Evolutionary conservation across 2,329 filamentous ascomycete species (phyloP), one percentile per base, ranked within the genome.

Genomic region (Mycosphaerella arachidis): DNA sequence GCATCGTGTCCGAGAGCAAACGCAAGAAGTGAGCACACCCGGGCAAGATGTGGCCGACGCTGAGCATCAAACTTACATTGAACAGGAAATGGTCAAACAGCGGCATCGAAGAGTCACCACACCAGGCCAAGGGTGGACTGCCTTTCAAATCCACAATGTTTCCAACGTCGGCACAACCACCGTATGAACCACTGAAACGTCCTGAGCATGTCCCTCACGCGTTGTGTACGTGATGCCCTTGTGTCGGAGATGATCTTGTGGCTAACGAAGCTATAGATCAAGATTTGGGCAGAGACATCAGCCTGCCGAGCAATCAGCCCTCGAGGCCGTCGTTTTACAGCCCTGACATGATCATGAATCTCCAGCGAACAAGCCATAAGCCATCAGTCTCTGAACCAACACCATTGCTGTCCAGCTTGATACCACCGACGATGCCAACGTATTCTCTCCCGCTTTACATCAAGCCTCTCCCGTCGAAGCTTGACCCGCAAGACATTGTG

Each of bases 401-500:
- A 45, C 64, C 66, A 33, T 54, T 69, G 30, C 59, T 68, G n/a
- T 60, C 66, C 33, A 68, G 55, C 45, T 56, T 70, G 46, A 52
- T 70, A 20, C 63, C 71, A 53, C 71, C 67, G 30, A 61, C 61
- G 12, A 61, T 62, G 50, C 68, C 70, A 7, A 65, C 69, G 1
- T 68, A 78, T 50, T 75, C 80, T 35, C 79, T 86, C 33, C 84
- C 84, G 6, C 73, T 86, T 58, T 97, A 91, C 71, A 86, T 97
- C 70, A 90, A 90, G 69, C 87, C 91, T 27, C 80, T 96, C 6
- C 91, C 92, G 0, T 76, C 84, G 48, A 88, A 88, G 70, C 88
- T 96, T 67, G 86, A 88, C 6, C 81, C 84, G 13, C 91, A 96
- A 67, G 92, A 97, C 77, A 84, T 96, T 62, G 83, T 86, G 58